A percentile compares a stretch with the other conserved stretches of the same genome.
These are phyloP conservation scores for Clavispora vitiphila DNA, from an alignment of 805 yeast genomes.

Conservation along the genomic window DNA sequence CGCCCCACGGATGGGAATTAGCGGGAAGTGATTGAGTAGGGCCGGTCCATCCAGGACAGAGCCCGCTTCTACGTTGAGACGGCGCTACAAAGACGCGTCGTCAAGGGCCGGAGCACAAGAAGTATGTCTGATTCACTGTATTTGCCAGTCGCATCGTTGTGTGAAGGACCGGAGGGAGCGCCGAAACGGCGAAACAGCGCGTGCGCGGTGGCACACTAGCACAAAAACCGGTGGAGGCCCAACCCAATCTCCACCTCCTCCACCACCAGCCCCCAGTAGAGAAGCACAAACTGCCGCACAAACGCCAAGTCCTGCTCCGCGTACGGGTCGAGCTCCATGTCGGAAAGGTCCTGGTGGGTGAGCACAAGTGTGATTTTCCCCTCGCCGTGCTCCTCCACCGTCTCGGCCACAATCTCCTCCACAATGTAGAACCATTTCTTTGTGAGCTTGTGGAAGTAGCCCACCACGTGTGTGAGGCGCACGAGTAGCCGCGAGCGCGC, in stretches of 20 bases:
- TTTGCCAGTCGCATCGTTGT: background rate
- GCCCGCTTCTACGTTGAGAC: too few species aligned
- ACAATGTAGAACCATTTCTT: constrained; percentile 33
- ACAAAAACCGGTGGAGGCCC: constrained; percentile 29
- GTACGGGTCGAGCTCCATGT: constrained; percentile 41
- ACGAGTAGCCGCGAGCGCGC: constrained; percentile 3
- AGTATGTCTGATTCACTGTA: background rate
- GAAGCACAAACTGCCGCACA: constrained; percentile 28
- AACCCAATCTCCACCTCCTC: constrained; percentile 30
- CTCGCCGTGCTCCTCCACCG: constrained; percentile 12
- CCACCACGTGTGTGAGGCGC: constrained; percentile 25
- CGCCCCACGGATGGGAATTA: too few species aligned
- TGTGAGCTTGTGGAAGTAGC: constrained; percentile 36
- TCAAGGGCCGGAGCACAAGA: too few species aligned
- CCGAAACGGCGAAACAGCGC: too few species aligned
- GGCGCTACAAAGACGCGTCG: too few species aligned
- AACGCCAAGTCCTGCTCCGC: constrained; percentile 33
- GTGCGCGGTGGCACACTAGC: constrained; percentile 11
- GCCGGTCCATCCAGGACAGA: too few species aligned
- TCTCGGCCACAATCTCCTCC: constrained; percentile 31
- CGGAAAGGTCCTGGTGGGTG: constrained; percentile 37
- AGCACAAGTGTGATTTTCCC: constrained; percentile 23
- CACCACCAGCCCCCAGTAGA: constrained; percentile 28
- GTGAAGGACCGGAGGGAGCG: constrained; percentile 1
- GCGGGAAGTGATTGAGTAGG: too few species aligned